A percentile compares a stretch with the other conserved stretches of the same genome.
Conservation (phyloP, 345 rosid species). For the Eucalyptus curtisii region DNA sequence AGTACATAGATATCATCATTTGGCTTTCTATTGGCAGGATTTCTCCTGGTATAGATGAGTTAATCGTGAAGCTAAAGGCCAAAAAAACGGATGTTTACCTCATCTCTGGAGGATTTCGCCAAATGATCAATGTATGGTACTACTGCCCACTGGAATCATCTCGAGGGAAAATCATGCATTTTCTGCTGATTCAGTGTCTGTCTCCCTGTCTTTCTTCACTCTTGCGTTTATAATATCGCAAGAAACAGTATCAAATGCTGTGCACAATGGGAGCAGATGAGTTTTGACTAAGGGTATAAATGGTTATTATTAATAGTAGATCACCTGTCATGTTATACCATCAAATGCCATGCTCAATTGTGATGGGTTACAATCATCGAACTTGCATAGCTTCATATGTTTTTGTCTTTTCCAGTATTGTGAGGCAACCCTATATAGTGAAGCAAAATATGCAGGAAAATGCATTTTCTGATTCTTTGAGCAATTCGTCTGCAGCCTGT, state of each 20-base stretch:
- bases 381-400: background rate
- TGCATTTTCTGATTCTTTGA: background rate
- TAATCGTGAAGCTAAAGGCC: slow-evolving; percentile 69
- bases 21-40: slow-evolving; percentile 22
- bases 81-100: slow-evolving; percentile 51
- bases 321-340: background rate
- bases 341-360: background rate
- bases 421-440: background rate
- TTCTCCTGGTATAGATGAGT: slow-evolving; percentile 74
- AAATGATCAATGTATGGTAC: slow-evolving; percentile 79
- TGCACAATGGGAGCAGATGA: background rate
- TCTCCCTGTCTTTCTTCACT: background rate
- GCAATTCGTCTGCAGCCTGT: slow-evolving; percentile 50
- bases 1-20: background rate
- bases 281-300: background rate
- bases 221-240: background rate
- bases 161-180: background rate
- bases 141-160: background rate
- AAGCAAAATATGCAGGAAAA: background rate
- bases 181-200: background rate
- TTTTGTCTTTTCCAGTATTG: background rate
- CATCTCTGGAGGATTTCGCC: slow-evolving; percentile 94
- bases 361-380: background rate
- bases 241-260: background rate
- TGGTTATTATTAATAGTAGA: background rate